Conservation (phyloP, 2,329 filamentous ascomycete species). For the Chaetomiaceae sp. region DNA sequence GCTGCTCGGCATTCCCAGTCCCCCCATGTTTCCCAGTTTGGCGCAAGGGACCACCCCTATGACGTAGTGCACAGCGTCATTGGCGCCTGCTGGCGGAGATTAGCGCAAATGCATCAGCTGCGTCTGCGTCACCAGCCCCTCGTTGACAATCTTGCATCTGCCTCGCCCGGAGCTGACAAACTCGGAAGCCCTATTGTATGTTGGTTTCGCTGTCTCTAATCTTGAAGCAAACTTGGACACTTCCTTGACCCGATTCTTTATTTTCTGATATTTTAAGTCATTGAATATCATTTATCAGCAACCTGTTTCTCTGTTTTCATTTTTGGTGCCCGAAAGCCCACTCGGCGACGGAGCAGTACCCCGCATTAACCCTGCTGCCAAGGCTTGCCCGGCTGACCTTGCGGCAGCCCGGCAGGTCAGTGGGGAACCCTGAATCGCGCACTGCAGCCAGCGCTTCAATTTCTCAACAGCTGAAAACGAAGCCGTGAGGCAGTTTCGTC, state of each 20-base stretch:
- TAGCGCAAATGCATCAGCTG: conserved; percentile 9
- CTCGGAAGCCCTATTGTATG: no score
- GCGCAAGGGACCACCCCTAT: conserved; percentile 13
- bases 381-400: no score
- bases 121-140: neutral
- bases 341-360: no score
- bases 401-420: neutral
- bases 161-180: no score
- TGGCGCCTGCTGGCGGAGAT: neutral
- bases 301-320: no score
- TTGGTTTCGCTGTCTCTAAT: no score
- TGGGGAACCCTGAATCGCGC: neutral
- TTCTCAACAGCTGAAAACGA: neutral
- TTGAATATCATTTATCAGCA: no score
- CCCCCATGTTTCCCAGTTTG: conserved; percentile 8
- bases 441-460: neutral
- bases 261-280: no score
- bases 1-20: neutral
- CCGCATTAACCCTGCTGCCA: neutral
- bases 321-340: no score
- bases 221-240: no score
- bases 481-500: no score
- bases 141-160: neutral
- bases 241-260: no score
- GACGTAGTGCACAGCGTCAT: conserved; percentile 24